Evolutionary conservation across 768 basidiomycete species (phyloP).

Genomic region (Amanita rimosa): DNA sequence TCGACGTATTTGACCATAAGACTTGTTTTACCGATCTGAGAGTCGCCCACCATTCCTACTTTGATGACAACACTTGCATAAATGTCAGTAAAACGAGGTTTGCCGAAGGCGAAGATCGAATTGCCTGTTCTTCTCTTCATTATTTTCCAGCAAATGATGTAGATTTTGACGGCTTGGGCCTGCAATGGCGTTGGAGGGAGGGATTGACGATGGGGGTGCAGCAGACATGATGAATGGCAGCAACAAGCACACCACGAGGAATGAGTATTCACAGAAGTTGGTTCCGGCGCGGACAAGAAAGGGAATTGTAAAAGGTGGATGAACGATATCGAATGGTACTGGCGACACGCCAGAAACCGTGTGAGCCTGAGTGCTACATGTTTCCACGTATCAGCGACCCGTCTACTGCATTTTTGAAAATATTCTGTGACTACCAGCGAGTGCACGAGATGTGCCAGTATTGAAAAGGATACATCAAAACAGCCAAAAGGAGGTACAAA

Average conservation of each 20-base stretch:
- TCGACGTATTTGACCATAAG: conserved; percentile 99
- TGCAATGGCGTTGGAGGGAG: conserved; percentile 30
- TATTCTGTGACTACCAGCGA: no score
- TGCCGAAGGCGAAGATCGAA: conserved; percentile 6
- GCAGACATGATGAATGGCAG: conserved; percentile 30
- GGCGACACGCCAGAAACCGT: no score
- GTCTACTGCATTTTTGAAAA: no score
- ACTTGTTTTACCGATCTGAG: conserved; percentile 98
- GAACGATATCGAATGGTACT: not conserved
- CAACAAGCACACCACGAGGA: conserved; percentile 8
- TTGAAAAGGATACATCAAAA: no score
- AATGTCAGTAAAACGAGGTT: not conserved
- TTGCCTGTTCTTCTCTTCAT: conserved; percentile 68
- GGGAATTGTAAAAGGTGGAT: conserved; percentile 15
- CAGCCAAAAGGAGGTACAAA: no score
- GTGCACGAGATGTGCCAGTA: no score
- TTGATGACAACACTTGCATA: conserved; percentile 80
- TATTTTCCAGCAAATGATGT: conserved; percentile 41
- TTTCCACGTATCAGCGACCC: not conserved
- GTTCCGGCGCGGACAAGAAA: conserved; percentile 17
- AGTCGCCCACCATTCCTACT: conserved; percentile 99
- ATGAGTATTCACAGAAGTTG: conserved; percentile 12
- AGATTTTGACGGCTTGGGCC: conserved; percentile 44
- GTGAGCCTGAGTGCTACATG: not conserved
- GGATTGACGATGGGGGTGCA: conserved; percentile 32